Evolutionary conservation across 495 filamentous ascomycete species (phyloP).

Genomic region (Bacidia rubella): DNA sequence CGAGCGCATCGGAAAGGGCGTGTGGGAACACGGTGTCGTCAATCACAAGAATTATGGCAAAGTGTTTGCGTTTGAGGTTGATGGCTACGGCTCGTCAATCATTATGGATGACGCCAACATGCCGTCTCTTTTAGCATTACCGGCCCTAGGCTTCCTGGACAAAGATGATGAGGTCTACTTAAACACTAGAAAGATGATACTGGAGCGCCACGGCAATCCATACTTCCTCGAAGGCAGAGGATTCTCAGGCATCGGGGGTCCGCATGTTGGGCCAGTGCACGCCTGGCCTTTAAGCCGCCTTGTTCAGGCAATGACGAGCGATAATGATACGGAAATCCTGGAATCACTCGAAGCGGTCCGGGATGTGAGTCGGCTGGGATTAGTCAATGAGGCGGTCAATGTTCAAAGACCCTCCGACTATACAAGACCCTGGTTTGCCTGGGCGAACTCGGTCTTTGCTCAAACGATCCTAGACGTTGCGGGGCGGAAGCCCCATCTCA

Average conservation of each 20-base stretch:
- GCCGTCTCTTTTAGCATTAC: constrained; percentile 76
- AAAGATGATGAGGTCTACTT: constrained; percentile 55
- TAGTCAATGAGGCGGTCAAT: constrained; percentile 87
- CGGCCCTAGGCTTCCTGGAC: constrained; percentile 71
- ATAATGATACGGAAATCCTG: constrained; percentile 72
- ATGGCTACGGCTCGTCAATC: constrained; percentile 82
- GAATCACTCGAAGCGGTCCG: constrained; percentile 59
- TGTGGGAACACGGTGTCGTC: constrained; percentile 88
- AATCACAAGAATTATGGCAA: constrained; percentile 65
- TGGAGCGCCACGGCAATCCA: constrained; percentile 66
- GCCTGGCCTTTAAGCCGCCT: constrained; percentile 98
- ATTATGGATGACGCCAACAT: constrained; percentile 98
- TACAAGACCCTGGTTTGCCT: constrained; percentile 90
- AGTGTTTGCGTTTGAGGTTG: constrained; percentile 94
- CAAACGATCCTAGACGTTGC: constrained; percentile 87
- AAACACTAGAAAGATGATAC: constrained; percentile 87
- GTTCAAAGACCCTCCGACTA: constrained; percentile 62
- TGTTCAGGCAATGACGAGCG: constrained; percentile 79
- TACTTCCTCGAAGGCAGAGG: constrained; percentile 72
- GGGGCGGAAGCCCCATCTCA: constrained; percentile 68
- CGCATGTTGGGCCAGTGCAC: constrained; percentile 63
- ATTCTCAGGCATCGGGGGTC: constrained; percentile 82
- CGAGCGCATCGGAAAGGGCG: constrained; percentile 54
- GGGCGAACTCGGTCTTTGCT: constrained; percentile 94
- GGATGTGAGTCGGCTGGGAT: constrained; percentile 54